Evolutionary conservation across 495 filamentous ascomycete genomes (phyloP), one percentile per base, ranked within the genome.

Genomic region (Opeltia flavorubescens): DNA sequence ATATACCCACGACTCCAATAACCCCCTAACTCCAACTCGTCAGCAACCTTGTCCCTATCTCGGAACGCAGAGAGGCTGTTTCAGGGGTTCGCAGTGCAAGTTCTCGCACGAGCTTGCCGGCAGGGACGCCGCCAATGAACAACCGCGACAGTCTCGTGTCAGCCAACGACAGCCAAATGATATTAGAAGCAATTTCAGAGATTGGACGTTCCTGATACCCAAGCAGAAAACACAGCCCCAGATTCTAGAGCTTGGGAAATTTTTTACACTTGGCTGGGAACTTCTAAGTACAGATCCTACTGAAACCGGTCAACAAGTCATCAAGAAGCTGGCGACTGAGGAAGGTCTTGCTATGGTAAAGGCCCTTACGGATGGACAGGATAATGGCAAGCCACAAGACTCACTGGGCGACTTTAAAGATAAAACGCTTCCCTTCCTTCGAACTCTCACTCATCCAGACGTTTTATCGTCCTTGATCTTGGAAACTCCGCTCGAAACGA

Each of bases 381-480:
- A 46, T 15, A 52, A 57, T 33, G n/a, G 51, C 48, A n/a, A 46
- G 43, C 41, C 38, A 39, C 47, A 55, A 42, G 50, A 50, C 31
- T 63, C 55, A 34, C 33, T 50, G 25, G 18, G 29, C 43, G 39
- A 62, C n/a, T 68, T 68, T 52, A 49, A 33, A 36, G 58, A 53
- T 15, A 53, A 62, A 53, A 57, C 70, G 5, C 55, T 77, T 26
- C 70, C 74, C 4, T 77, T 81, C 48, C 59, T 77, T 31, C 55
- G 60, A 43, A 66, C 62, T 15, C 63, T 83, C 38, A 64, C 74
- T 15, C 62, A 76, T 53, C 61, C 64, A 2, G 61, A 72, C 20
- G 66, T 81, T 5, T 51, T 72, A 13, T 59, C 64, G 5, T 80
- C 78, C 0, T 54, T 74, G 25, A 59, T 78, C 2, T 54, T 80